Evolutionary conservation across 345 rosid species (phyloP), one percentile per base, ranked within the genome.

Genomic region (Excoecaria agallocha): DNA sequence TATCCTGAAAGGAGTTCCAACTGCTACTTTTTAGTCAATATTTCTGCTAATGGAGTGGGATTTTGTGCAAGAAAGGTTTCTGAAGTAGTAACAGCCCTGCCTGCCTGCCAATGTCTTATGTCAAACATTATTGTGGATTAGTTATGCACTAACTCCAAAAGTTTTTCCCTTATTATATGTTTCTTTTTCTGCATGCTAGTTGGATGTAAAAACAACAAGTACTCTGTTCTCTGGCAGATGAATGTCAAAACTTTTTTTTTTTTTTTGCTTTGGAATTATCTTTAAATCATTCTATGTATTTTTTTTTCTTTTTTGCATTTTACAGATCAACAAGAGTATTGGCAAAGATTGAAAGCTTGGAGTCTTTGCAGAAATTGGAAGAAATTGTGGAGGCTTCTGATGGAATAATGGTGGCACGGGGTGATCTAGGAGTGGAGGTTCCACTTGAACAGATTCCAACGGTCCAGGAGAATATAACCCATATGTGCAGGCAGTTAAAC

Each of bases 391-490:
- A 84, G 72, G 90, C 91, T 71, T 90, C 91, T 12, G 95, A 90
- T 81, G 92, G 95, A 51, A 82, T 87, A 54, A 86, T 90, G 92
- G 89, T 88, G 52, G 95, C 95, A 74, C 83, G 95, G 48, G 95
- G 92, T 46, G 95, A 90, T 73, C 91, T 90, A 58, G 95, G 92
- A 35, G 95, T 87, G n/a, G 91, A 90, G 67, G 83, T 88, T 69
- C 91, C 91, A 39, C 86, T 88, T 17, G 95, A 90, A 77, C 88
- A 86, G 82, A 87, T 88, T 77, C 95, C 95, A 51, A 73, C 89
- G 5, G 89, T 87, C 50, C 95, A 88, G 78, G 86, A 88, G 79
- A 50, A 82, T 43, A 80, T 90, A 73, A 85, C 87, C 38, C 66
- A 19, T 62, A 43, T 82, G 8, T 88, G 92, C 80, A 76, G 92